A percentile compares a stretch with the other conserved stretches of the same genome.
Conservation (phyloP, 2,329 filamentous ascomycete species). For the Colletotrichum musae region DNA sequence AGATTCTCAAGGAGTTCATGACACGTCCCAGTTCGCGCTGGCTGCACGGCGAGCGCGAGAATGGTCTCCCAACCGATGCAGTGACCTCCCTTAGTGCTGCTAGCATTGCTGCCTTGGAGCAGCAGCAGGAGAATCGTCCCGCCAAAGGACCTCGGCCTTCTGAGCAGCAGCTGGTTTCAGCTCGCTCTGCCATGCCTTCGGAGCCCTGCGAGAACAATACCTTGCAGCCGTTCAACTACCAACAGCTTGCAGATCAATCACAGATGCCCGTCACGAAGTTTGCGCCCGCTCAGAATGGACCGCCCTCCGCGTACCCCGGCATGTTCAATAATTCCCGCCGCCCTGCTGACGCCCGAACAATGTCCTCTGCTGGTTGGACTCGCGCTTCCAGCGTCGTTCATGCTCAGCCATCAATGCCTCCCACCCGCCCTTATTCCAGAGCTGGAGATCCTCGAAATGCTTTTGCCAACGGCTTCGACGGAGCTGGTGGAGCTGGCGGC, state of each 20-base stretch:
- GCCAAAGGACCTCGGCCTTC: background rate
- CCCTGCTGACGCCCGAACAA: conserved; percentile 28
- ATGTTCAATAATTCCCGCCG: conserved; percentile 21
- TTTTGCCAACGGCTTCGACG: conserved; percentile 14
- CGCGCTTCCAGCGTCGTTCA: conserved; percentile 13
- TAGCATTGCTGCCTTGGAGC: conserved; percentile 37
- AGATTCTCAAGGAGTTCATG: conserved; percentile 32
- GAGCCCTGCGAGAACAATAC: conserved; percentile 22
- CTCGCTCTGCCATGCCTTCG: background rate
- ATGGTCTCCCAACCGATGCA: conserved; percentile 13
- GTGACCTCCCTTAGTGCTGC: conserved; percentile 28
- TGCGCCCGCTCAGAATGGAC: conserved; percentile 12
- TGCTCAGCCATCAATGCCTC: conserved; percentile 2
- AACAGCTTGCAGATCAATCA: conserved; percentile 14
- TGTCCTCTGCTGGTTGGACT: conserved; percentile 36
- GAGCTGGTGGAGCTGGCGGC: conserved; percentile 6
- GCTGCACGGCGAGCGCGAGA: conserved; percentile 25
- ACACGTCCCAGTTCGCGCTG: conserved; percentile 29
- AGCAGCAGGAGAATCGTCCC: conserved; percentile 25
- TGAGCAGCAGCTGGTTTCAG: conserved; percentile 14
- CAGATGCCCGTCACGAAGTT: background rate
- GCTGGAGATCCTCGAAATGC: conserved; percentile 12
- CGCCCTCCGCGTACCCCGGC: conserved; percentile 27
- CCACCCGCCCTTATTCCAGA: conserved; percentile 25
- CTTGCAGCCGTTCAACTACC: conserved; percentile 32